These are phyloP conservation scores for Lizanozyma gosingica DNA, from an alignment of 1,139 yeast genomes.

Conservation along the genomic window DNA sequence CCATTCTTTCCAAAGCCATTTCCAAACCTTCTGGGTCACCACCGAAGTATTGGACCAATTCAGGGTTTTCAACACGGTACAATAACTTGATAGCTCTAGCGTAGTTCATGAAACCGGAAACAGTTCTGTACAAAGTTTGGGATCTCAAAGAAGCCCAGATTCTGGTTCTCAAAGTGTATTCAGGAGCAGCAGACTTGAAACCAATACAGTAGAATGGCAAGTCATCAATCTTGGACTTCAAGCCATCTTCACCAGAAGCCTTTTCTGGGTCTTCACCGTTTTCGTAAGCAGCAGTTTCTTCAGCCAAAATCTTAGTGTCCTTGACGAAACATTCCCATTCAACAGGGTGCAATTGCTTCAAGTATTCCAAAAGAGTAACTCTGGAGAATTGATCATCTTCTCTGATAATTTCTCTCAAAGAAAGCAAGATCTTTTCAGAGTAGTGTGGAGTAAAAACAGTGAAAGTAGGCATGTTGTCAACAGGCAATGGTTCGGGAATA, in stretches of 20 bases:
- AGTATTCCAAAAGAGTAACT: constrained; percentile 89
- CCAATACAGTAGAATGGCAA: constrained; percentile 98
- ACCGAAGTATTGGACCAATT: constrained; percentile 95
- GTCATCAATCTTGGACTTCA: constrained; percentile 90
- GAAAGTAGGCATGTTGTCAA: constrained; percentile 98
- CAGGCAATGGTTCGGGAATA: constrained; percentile 96
- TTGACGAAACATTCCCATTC: constrained; percentile 99
- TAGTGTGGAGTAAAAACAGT: constrained; percentile 97
- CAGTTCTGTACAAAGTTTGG: constrained; percentile 96
- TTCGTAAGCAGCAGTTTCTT: constrained; percentile 87
- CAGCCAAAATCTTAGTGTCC: constrained; percentile 96
- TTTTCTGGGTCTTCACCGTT: constrained; percentile 63
- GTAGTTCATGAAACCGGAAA: constrained; percentile 98
- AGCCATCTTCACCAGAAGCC: constrained; percentile 59
- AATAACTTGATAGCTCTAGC: constrained; percentile 95
- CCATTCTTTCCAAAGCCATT: constrained; percentile 97
- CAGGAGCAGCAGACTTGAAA: constrained; percentile 99
- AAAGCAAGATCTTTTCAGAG: constrained; percentile 89
- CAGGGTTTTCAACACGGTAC: constrained; percentile 98
- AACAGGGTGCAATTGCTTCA: constrained; percentile 95
- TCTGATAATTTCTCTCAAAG: constrained; percentile 94
- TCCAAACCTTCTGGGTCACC: constrained; percentile 96
- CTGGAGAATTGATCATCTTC: constrained; percentile 98
- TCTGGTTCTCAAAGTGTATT: constrained; percentile 94
- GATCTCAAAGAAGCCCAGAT: constrained; percentile 99